phyloP scores from a whole-genome alignment of 2,329 filamentous ascomycete genomes.

The Colletotrichum cereale region DNA sequence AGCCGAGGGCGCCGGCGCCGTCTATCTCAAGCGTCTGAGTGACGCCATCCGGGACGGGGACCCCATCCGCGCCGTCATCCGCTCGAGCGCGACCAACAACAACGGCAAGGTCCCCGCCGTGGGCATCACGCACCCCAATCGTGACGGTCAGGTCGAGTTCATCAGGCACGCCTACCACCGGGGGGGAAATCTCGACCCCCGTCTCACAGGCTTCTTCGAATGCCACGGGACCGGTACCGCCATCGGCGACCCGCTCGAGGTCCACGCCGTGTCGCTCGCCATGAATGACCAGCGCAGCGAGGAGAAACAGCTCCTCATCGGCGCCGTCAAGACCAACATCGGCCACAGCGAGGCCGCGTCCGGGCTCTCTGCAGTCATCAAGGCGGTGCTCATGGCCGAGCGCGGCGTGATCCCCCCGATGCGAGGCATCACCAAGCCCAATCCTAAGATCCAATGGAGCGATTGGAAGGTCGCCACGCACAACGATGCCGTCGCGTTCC shows the following conservation, averaged over 20 bases:
- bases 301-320: constrained; percentile 7
- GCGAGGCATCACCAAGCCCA: constrained; percentile 44
- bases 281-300: constrained; percentile 36
- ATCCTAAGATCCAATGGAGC: constrained; percentile 41
- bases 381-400: constrained; percentile 45
- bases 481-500: not conserved
- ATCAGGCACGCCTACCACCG: constrained; percentile 37
- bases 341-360: constrained; percentile 47
- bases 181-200: constrained; percentile 39
- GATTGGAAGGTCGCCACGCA: constrained; percentile 13
- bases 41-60: constrained; percentile 46
- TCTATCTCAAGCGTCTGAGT: constrained; percentile 49
- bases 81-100: constrained; percentile 30
- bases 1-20: constrained; percentile 48
- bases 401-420: constrained; percentile 46
- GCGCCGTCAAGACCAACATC: constrained; percentile 43
- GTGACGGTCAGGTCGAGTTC: constrained; percentile 41
- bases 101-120: constrained; percentile 43
- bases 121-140: constrained; percentile 44
- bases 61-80: constrained; percentile 44
- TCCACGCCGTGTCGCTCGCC: constrained; percentile 50
- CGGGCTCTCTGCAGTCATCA: constrained; percentile 47
- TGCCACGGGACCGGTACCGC: constrained; percentile 60
- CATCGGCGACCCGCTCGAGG: constrained; percentile 57
- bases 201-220: constrained; percentile 50